These are phyloP conservation scores for Metschnikowia hibisci DNA, from an alignment of 805 yeast species.

Conservation along the genomic window DNA sequence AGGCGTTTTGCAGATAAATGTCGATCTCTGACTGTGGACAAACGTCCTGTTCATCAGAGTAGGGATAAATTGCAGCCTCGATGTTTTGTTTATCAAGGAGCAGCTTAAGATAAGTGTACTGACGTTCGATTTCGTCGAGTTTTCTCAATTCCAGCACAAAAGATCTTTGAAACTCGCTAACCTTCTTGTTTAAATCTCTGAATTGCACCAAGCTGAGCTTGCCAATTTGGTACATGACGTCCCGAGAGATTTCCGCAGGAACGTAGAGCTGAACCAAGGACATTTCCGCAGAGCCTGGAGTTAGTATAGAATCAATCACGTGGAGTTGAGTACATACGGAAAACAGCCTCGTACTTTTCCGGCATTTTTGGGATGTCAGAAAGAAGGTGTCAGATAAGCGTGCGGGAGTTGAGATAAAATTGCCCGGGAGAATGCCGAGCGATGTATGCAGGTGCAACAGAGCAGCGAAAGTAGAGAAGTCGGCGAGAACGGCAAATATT, in stretches of 20 bases:
- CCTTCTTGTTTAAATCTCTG: constrained; percentile 74
- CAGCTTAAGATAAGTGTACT: constrained; percentile 44
- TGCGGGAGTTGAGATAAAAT: constrained; percentile 4
- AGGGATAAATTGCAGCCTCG: constrained; percentile 33
- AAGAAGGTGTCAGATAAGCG: constrained; percentile 3
- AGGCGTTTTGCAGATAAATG: constrained; percentile 59
- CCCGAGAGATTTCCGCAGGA: constrained; percentile 86
- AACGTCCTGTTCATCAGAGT: constrained; percentile 23
- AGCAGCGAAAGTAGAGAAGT: background rate
- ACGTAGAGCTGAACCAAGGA: constrained; percentile 86
- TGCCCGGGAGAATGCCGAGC: constrained; percentile 6
- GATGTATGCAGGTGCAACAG: background rate
- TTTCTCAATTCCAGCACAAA: constrained; percentile 84
- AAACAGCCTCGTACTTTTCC: constrained; percentile 42
- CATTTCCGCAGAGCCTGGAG: constrained; percentile 90
- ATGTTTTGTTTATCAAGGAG: constrained; percentile 51
- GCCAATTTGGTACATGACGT: constrained; percentile 81
- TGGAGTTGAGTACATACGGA: constrained; percentile 34
- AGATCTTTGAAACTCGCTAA: constrained; percentile 82
- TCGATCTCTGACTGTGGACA: constrained; percentile 62
- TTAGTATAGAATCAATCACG: constrained; percentile 14
- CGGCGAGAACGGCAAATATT: too few relatives aligned
- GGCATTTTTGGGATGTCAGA: constrained; percentile 12
- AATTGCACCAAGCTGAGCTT: constrained; percentile 83
- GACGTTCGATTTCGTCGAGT: constrained; percentile 85